phyloP scores from a whole-genome alignment of 2,329 filamentous ascomycete species.

The Aspergillus udagawae region DNA sequence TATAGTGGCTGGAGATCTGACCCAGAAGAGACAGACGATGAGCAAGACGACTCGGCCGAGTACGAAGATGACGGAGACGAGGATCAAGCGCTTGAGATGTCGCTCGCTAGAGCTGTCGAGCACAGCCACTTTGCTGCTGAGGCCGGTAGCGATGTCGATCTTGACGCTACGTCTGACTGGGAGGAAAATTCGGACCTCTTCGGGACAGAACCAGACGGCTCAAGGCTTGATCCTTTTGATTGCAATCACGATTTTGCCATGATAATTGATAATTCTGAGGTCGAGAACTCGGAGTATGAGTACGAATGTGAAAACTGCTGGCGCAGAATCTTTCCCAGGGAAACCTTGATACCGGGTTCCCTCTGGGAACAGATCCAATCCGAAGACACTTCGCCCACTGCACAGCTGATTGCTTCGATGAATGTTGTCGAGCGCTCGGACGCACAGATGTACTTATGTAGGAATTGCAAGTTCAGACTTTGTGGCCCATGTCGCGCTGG shows the following conservation, averaged over 20 bases:
- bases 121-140: background rate
- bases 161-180: constrained; percentile 16
- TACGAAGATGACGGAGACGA: background rate
- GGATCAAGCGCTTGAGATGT: background rate
- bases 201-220: constrained; percentile 13
- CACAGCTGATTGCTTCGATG: background rate
- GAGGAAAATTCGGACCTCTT: constrained; percentile 37
- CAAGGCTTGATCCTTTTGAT: background rate
- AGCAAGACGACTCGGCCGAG: background rate
- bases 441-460: background rate
- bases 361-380: background rate
- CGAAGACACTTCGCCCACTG: background rate
- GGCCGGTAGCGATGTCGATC: constrained; percentile 5
- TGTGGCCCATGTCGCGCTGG: background rate
- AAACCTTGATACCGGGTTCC: background rate
- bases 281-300: background rate
- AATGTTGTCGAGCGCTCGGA: background rate
- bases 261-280: background rate
- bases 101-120: background rate
- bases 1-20: background rate
- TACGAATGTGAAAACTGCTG: constrained; percentile 16
- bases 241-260: constrained; percentile 3
- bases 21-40: background rate
- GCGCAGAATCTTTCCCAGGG: constrained; percentile 1
- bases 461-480: background rate